Conservation (phyloP, 2,329 filamentous ascomycete genomes). For the Clonostachys chloroleuca region DNA sequence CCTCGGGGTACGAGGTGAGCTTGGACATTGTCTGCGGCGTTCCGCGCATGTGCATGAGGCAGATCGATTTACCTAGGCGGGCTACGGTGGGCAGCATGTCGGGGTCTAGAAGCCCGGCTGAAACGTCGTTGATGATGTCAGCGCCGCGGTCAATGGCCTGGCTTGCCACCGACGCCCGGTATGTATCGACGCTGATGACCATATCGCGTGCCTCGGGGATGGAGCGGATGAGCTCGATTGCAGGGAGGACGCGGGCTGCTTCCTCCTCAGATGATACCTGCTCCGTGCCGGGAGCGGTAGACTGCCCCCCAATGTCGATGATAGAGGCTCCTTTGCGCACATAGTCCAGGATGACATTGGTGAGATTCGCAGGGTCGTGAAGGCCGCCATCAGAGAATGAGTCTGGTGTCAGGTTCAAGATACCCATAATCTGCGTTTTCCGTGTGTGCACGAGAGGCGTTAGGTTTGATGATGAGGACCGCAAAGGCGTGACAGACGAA, state of each 20-base stretch:
- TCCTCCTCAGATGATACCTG: slow-evolving; percentile 73
- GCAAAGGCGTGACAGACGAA: slow-evolving; percentile 55
- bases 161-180: slow-evolving; percentile 77
- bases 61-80: slow-evolving; percentile 70
- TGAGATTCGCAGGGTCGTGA: slow-evolving; percentile 51
- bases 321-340: slow-evolving; percentile 72
- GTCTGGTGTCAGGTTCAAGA: slow-evolving; percentile 91
- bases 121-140: slow-evolving; percentile 93
- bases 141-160: slow-evolving; percentile 74
- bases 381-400: slow-evolving; percentile 91
- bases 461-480: slow-evolving; percentile 41
- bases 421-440: slow-evolving; percentile 82
- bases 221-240: slow-evolving; percentile 68
- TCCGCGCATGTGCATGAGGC: slow-evolving; percentile 92
- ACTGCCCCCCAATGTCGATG: slow-evolving; percentile 91
- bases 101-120: slow-evolving; percentile 72
- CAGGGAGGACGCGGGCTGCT: slow-evolving; percentile 70
- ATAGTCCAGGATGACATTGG: slow-evolving; percentile 54
- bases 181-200: slow-evolving; percentile 90
- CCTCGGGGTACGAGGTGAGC: slow-evolving; percentile 63
- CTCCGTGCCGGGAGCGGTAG: slow-evolving; percentile 72
- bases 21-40: slow-evolving; percentile 76
- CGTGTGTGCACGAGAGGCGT: slow-evolving; percentile 53
- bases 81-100: slow-evolving; percentile 82
- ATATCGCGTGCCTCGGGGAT: slow-evolving; percentile 57